Percentiles rank a stretch among this genome's conserved stretches.
Conservation (phyloP, 768 basidiomycete genomes). For the Serendipita vermifera region DNA sequence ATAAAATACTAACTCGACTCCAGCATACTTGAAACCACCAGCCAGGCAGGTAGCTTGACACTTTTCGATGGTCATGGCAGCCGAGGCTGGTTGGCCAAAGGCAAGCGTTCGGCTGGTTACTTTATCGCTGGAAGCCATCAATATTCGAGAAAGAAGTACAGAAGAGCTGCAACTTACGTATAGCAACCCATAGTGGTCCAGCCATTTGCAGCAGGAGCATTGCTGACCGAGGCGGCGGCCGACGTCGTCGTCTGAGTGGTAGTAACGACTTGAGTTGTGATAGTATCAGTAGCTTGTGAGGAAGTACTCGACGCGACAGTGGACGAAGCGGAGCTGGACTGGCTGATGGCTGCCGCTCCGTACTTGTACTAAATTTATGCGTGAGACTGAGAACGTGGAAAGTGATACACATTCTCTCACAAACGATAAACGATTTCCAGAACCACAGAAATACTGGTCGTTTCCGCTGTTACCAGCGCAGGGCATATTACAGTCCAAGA, state of each 20-base stretch:
- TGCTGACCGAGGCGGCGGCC: too few relatives aligned
- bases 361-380: neutral
- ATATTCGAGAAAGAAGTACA: neutral
- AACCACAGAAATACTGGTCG: constrained; percentile 36
- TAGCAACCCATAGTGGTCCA: too few relatives aligned
- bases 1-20: constrained; percentile 25
- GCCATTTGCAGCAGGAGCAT: too few relatives aligned
- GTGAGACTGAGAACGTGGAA: too few relatives aligned
- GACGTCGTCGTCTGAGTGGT: neutral
- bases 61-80: constrained; percentile 37
- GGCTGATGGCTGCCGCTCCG: neutral
- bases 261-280: too few relatives aligned
- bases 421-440: constrained; percentile 37
- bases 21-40: constrained; percentile 31
- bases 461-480: too few relatives aligned
- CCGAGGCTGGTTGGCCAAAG: constrained; percentile 24
- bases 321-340: neutral
- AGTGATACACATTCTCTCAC: too few relatives aligned
- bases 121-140: constrained; percentile 19
- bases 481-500: constrained; percentile 45
- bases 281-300: too few relatives aligned
- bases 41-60: constrained; percentile 52
- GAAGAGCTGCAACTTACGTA: neutral
- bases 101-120: constrained; percentile 24
- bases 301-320: neutral